Evolutionary conservation across 2,329 filamentous ascomycete genomes (phyloP).

Genomic region (Hypoxylon sp.): DNA sequence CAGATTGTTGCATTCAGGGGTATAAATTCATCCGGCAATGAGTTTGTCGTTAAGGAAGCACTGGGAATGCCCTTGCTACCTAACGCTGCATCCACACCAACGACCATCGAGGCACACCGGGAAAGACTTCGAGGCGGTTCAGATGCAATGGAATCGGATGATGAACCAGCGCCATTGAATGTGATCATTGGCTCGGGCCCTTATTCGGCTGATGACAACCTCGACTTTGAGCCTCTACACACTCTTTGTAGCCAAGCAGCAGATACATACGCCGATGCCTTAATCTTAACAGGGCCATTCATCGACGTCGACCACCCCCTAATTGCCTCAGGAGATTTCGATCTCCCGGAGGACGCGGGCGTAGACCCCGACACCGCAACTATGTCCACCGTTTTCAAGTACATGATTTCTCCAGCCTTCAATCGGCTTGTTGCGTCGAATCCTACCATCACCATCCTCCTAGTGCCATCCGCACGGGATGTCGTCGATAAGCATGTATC

Average conservation of each 20-base stretch:
- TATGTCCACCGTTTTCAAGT: slow-evolving; percentile 85
- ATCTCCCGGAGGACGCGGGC: slow-evolving; percentile 77
- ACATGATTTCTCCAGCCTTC: slow-evolving; percentile 82
- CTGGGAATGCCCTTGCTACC: slow-evolving; percentile 82
- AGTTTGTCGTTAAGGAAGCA: slow-evolving; percentile 85
- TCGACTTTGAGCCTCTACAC: slow-evolving; percentile 89
- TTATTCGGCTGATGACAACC: slow-evolving; percentile 92
- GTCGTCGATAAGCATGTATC: slow-evolving; percentile 78
- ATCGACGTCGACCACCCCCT: slow-evolving; percentile 92
- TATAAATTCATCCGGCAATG: slow-evolving; percentile 86
- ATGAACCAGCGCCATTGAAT: slow-evolving; percentile 76
- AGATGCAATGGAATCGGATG: slow-evolving; percentile 73
- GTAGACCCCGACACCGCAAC: slow-evolving; percentile 84
- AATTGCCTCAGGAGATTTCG: slow-evolving; percentile 84
- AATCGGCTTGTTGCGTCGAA: slow-evolving; percentile 78
- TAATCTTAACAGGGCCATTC: slow-evolving; percentile 89
- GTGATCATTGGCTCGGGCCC: slow-evolving; percentile 87
- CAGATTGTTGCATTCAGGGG: slow-evolving; percentile 92
- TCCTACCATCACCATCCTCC: slow-evolving; percentile 83
- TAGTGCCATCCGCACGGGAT: slow-evolving; percentile 83
- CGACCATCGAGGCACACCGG: slow-evolving; percentile 76
- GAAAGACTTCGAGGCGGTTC: slow-evolving; percentile 76
- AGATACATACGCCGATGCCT: slow-evolving; percentile 80
- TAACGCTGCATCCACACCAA: slow-evolving; percentile 78
- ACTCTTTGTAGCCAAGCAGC: slow-evolving; percentile 84